Conservation (phyloP, 331 rosid species). For the Pyrus hybrid region DNA sequence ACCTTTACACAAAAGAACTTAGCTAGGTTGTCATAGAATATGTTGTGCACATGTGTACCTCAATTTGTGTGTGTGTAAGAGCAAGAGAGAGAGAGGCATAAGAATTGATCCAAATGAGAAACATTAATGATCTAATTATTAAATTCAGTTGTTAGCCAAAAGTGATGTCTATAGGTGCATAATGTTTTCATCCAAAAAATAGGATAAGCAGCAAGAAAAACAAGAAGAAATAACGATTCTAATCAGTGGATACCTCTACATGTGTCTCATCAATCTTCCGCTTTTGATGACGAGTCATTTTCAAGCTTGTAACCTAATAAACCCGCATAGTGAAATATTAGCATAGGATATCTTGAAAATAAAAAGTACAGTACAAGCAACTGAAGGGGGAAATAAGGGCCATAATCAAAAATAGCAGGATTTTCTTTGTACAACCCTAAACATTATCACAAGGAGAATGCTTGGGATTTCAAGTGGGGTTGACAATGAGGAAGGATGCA, state of each 20-base stretch:
- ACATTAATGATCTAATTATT: not conserved
- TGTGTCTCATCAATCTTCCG: slow-evolving; percentile 98
- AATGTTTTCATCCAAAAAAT: not conserved
- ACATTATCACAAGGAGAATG: not conserved
- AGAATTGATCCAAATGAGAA: not conserved
- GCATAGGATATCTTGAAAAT: not conserved
- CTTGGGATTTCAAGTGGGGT: not conserved
- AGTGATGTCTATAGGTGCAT: not conserved
- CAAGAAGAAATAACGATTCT: not conserved
- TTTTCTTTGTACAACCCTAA: not conserved
- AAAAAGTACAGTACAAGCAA: not conserved
- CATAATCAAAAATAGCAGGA: not conserved
- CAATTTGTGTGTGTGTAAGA: not conserved
- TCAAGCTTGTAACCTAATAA: slow-evolving; percentile 81
- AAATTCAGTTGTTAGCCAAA: not conserved
- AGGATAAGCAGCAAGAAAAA: too few relatives aligned
- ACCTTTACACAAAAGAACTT: not conserved
- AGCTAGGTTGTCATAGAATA: not conserved
- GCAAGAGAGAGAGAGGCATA: not conserved
- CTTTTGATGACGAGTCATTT: slow-evolving; percentile 99
- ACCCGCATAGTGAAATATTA: not conserved
- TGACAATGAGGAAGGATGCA: not conserved
- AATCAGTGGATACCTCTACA: slow-evolving; percentile 63
- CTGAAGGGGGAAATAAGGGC: not conserved
- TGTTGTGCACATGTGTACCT: too few relatives aligned